Base-by-base conservation (phyloP, 2,329 filamentous ascomycete genomes). In the Lasiodiplodia sp. region DNA sequence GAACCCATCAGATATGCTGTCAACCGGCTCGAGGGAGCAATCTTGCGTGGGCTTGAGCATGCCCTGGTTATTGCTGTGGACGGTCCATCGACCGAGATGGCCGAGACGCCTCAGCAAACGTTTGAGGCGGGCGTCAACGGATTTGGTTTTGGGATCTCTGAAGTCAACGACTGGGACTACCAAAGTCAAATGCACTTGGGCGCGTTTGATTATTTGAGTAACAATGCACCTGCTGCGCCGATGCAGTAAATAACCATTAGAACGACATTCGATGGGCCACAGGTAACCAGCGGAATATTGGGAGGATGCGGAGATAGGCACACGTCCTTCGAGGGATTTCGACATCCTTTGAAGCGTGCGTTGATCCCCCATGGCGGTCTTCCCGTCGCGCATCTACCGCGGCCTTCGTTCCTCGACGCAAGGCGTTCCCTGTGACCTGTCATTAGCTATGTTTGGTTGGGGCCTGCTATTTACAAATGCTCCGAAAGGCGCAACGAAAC, bases 1-100 rank as follows among this genome's bases (percentile, higher is more conserved):
- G 75, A 79, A 31, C 78, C 78, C 2, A 79, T 80, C 73, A 74
- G 75, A 51, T 80, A 80, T 60, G 78, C 78, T 8, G 78, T 79
- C 21, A 79, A 79, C 66, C 75, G 78, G 8, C 74, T 80, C 5
- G 78, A 80, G 58, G 78, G 78, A 38, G 77, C 76, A n/a, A 79
- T 80, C 56, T 70, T 80, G 40, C 76, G 78, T n/a, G 78, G 78
- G 1, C 71, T 80, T 4, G 78, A 80, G 71, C 78, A 80, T 69
- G 76, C 78, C 1, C 73, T 80, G 2, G 78, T 76, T 2, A 76
- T 80, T 21, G 78, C 78, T 47, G 69, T 79, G 18, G 72, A 79
- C 40, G 77, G 11, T 47, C 73, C 38, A 73, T 76, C 66, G 75
- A 78, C 70, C 71, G 74, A 49, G 72, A 75, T 37, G 77, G 73